Conservation (phyloP, 1,284 basidiomycete species). For the Trametes versicolor region DNA sequence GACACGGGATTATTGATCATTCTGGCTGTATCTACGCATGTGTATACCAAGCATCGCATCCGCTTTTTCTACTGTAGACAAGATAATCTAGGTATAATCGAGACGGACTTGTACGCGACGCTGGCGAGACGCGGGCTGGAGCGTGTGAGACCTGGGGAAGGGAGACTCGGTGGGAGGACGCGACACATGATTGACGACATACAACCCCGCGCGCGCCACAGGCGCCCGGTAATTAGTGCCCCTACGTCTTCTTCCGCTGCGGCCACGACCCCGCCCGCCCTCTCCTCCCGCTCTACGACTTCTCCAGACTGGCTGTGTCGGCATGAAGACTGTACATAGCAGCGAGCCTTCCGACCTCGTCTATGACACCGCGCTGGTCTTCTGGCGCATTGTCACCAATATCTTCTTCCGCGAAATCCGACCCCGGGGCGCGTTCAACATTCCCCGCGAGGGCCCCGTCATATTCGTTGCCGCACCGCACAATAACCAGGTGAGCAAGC, state of each 20-base stretch:
- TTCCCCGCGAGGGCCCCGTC: slow-evolving; percentile 91
- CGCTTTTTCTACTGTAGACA: slow-evolving; percentile 31
- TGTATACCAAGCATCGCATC: slow-evolving; percentile 40
- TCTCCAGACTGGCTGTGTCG: slow-evolving; percentile 22
- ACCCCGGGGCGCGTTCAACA: slow-evolving; percentile 94
- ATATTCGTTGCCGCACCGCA: slow-evolving; percentile 98
- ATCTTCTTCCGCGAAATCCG: slow-evolving; percentile 98
- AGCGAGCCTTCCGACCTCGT: slow-evolving; percentile 40
- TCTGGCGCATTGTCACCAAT: slow-evolving; percentile 89
- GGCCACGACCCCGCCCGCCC: slow-evolving; percentile 26
- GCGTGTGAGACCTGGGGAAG: slow-evolving; percentile 14
- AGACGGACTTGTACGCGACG: slow-evolving; percentile 13
- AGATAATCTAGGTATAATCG: slow-evolving; percentile 35
- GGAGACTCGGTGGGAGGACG: slow-evolving; percentile 10
- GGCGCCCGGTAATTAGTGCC: slow-evolving; percentile 17
- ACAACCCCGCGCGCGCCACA: not conserved
- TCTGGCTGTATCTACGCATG: slow-evolving; percentile 35
- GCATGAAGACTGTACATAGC: slow-evolving; percentile 27
- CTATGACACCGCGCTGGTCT: slow-evolving; percentile 76
- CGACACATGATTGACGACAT: slow-evolving; percentile 32
- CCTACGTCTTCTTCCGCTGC: slow-evolving; percentile 21
- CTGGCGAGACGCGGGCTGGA: slow-evolving; percentile 15
- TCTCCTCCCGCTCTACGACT: slow-evolving; percentile 24
- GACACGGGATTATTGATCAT: slow-evolving; percentile 27
- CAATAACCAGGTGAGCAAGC: slow-evolving; percentile 83